phyloP scores from a whole-genome alignment of 495 filamentous ascomycete genomes.

The Penicillium bovifimosum region DNA sequence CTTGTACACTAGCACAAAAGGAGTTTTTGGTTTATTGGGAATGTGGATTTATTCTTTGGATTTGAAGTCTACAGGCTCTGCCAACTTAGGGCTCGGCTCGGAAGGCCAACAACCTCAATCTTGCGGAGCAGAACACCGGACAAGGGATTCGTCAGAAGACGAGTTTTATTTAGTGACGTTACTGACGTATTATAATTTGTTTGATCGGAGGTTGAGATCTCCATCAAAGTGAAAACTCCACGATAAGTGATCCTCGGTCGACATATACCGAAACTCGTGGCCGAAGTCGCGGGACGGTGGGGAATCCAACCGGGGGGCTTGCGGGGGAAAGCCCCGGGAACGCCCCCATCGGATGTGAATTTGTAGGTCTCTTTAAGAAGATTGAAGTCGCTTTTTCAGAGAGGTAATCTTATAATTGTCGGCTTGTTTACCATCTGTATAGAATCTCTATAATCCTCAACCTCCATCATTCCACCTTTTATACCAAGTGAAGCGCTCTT shows the following conservation, averaged over 20 bases:
- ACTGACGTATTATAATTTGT: background rate
- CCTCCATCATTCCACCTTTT: background rate
- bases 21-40: background rate
- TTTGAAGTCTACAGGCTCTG: background rate
- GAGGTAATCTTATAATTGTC: background rate
- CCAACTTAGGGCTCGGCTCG: background rate
- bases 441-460: background rate
- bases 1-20: conserved; percentile 15
- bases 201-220: background rate
- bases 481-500: background rate
- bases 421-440: background rate
- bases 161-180: too few relatives aligned
- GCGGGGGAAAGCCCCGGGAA: conserved; percentile 9
- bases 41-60: background rate
- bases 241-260: background rate
- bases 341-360: background rate
- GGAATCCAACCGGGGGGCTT: conserved; percentile 4
- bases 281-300: conserved; percentile 12
- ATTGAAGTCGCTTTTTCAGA: background rate
- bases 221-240: background rate
- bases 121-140: background rate
- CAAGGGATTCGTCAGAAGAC: background rate
- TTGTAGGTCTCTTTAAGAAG: background rate
- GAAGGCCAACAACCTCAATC: background rate
- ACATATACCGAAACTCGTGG: conserved; percentile 9